A percentile compares a stretch with the other conserved stretches of the same genome.
Conservation (phyloP, 2,329 filamentous ascomycete genomes). For the Penicillium sp. region DNA sequence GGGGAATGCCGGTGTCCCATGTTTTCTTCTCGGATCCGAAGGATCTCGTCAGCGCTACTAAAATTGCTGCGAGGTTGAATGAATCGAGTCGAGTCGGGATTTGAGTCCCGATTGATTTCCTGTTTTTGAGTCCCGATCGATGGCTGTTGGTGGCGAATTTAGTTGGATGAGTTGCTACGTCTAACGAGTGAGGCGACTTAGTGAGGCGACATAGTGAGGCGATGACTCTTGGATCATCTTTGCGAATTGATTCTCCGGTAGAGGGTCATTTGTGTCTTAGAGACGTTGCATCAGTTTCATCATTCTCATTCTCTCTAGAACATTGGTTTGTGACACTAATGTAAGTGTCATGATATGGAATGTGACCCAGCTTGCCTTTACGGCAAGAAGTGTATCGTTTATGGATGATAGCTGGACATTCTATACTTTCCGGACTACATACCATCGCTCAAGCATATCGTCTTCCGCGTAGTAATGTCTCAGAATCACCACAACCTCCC, state of each 20-base stretch:
- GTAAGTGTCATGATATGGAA: constrained; percentile 22
- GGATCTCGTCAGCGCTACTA: background rate
- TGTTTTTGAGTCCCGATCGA: constrained; percentile 21
- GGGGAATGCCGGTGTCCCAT: constrained; percentile 29
- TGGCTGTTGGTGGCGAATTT: constrained; percentile 16
- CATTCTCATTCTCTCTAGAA: constrained; percentile 3
- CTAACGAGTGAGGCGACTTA: background rate
- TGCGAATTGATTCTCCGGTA: background rate
- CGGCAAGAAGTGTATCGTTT: constrained; percentile 17
- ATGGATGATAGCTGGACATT: background rate
- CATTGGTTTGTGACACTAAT: constrained; percentile 11
- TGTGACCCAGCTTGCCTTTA: constrained; percentile 31
- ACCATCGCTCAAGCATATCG: constrained; percentile 39
- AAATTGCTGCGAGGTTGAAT: constrained; percentile 15
- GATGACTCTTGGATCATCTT: background rate
- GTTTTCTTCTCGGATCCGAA: constrained; percentile 26
- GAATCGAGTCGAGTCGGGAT: constrained; percentile 11
- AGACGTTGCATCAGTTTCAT: constrained; percentile 33
- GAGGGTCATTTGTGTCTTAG: constrained; percentile 6
- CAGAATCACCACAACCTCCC: constrained; percentile 30
- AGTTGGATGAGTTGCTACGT: constrained; percentile 26
- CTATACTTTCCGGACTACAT: constrained; percentile 19
- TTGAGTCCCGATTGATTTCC: constrained; percentile 13
- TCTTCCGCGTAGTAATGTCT: constrained; percentile 33
- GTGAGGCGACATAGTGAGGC: too few species aligned